phyloP scores from a whole-genome alignment of 2,329 filamentous ascomycete genomes.

The Claviceps monticola region DNA sequence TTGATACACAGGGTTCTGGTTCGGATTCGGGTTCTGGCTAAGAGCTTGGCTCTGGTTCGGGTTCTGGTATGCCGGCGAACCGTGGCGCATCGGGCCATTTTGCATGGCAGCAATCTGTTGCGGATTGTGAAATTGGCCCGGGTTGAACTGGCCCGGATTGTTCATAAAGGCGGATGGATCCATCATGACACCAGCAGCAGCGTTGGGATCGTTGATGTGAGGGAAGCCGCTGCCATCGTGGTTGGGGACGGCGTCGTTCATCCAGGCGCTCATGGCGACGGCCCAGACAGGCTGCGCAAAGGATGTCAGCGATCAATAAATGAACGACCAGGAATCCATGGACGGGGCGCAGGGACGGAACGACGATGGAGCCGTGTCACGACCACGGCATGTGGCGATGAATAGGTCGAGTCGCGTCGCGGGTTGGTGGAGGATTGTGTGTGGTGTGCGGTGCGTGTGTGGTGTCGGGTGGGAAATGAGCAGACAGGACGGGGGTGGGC shows the following conservation, averaged over 20 bases:
- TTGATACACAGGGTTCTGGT: slow-evolving; percentile 50
- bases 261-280: slow-evolving; percentile 57
- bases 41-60: not conserved
- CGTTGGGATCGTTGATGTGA: slow-evolving; percentile 49
- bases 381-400: slow-evolving; percentile 25
- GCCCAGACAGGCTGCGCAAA: slow-evolving; percentile 29
- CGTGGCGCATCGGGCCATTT: slow-evolving; percentile 73
- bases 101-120: slow-evolving; percentile 52
- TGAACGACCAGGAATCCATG: slow-evolving; percentile 26
- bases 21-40: slow-evolving; percentile 6
- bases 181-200: slow-evolving; percentile 44
- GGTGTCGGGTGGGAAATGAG: slow-evolving; percentile 19
- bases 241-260: slow-evolving; percentile 56
- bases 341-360: slow-evolving; percentile 22
- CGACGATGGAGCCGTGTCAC: slow-evolving; percentile 34
- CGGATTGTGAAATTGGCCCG: slow-evolving; percentile 41
- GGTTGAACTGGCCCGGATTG: slow-evolving; percentile 46
- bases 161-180: slow-evolving; percentile 51
- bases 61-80: slow-evolving; percentile 51
- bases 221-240: slow-evolving; percentile 57
- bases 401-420: slow-evolving; percentile 26
- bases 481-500: slow-evolving; percentile 5
- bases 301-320: slow-evolving; percentile 31
- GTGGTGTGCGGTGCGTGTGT: slow-evolving; percentile 12
- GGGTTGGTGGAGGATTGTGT: slow-evolving; percentile 24